Evolutionary conservation across 2,329 filamentous ascomycete species (phyloP).

Genomic region (Cytospora piceae): DNA sequence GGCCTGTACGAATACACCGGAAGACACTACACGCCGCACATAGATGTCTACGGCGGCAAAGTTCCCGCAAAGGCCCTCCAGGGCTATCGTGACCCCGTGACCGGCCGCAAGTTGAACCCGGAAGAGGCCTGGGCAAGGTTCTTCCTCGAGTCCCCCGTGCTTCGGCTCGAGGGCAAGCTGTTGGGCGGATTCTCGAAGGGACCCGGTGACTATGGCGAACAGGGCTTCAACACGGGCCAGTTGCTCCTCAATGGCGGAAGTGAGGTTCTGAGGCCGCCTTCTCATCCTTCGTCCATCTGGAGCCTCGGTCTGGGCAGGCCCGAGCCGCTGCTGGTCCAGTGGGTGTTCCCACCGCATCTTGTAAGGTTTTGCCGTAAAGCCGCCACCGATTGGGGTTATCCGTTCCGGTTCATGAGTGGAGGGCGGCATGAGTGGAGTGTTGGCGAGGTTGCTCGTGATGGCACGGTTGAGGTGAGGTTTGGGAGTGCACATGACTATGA

Average conservation of each 20-base stretch:
- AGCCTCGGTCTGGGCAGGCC: constrained; percentile 6
- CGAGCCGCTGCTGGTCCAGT: constrained; percentile 14
- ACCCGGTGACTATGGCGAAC: constrained; percentile 8
- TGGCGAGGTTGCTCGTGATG: constrained; percentile 4
- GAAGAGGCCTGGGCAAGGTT: constrained; percentile 20
- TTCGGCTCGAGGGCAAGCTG: constrained; percentile 19
- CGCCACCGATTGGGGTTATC: constrained; percentile 22
- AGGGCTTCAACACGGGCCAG: constrained; percentile 12
- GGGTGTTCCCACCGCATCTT: constrained; percentile 10
- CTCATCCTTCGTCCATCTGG: constrained; percentile 7
- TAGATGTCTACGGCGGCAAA: constrained; percentile 15
- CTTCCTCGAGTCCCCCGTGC: constrained; percentile 22
- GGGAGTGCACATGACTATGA: constrained; percentile 22
- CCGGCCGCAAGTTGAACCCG: constrained; percentile 9
- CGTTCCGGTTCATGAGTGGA: constrained; percentile 21
- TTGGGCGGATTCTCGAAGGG: constrained; percentile 5
- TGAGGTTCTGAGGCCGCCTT: constrained; percentile 18
- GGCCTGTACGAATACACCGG: constrained; percentile 1
- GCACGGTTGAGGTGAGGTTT: constrained; percentile 18
- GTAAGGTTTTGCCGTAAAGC: constrained; percentile 14
- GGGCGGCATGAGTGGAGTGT: constrained; percentile 20
- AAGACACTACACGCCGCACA: constrained; percentile 13
- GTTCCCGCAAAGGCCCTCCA: constrained; percentile 9
- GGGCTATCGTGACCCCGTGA: not conserved
- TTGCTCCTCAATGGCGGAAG: constrained; percentile 13